Conservation (phyloP, 495 filamentous ascomycete genomes). For the Sporormia fimetaria region DNA sequence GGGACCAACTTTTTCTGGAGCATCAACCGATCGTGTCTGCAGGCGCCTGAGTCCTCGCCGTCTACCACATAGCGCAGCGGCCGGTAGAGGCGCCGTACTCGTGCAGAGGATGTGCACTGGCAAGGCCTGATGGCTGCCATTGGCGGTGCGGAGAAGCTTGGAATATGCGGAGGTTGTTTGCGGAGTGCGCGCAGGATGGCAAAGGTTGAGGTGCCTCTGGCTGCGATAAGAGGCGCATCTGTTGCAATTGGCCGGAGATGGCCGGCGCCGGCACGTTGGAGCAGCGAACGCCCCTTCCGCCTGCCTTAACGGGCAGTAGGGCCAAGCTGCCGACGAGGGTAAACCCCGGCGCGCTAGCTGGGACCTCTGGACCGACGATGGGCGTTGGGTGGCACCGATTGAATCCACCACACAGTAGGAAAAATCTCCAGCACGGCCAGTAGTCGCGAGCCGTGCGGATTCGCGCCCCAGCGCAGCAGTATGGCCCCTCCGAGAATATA, state of each 20-base stretch:
- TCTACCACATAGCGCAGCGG: no score
- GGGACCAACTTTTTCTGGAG: no score
- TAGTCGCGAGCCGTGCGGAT: background rate
- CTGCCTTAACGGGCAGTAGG: slow-evolving; percentile 21
- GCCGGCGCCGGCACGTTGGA: slow-evolving; percentile 15
- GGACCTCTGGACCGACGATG: slow-evolving; percentile 14
- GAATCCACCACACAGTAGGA: no score
- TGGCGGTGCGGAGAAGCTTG: no score
- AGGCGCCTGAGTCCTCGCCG: no score
- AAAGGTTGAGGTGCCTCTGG: background rate
- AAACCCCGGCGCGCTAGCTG: background rate
- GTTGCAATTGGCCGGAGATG: slow-evolving; percentile 25
- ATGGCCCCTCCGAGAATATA: slow-evolving; percentile 11
- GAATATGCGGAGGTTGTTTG: no score
- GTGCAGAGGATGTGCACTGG: no score
- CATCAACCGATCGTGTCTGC: no score
- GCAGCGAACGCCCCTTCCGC: background rate
- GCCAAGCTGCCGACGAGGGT: slow-evolving; percentile 8
- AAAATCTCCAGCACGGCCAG: no score
- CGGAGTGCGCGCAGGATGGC: background rate
- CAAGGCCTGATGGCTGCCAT: no score
- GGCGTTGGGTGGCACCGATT: slow-evolving; percentile 9
- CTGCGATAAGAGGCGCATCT: no score
- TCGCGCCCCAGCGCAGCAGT: background rate
- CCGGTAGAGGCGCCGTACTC: no score